Evolutionary conservation across 306 rosid genomes (phyloP), one percentile per base, ranked within the genome.

Genomic region (Citrullus amarus): DNA sequence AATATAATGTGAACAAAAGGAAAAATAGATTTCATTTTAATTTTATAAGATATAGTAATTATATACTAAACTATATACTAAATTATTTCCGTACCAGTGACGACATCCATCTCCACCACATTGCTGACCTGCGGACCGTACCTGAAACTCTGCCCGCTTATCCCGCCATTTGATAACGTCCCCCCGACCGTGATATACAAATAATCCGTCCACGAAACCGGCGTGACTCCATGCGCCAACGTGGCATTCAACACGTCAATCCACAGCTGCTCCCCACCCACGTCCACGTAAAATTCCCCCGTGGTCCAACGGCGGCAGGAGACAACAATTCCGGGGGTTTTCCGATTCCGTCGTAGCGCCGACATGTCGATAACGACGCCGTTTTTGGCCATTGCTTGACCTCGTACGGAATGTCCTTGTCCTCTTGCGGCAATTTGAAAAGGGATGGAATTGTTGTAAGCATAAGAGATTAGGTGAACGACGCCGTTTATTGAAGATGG

Each of bases 311-410:
- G 11, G 25, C 60, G 76, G 48, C 36, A 34, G 12, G 83, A 69
- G 38, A 89, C 80, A 0, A 66, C 41, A 58, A 86, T 84, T 62
- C 93, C 81, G 12, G 61, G 4, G 11, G 84, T 82, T 56, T 67
- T 71, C 80, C 77, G 75, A 9, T 70, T 34, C 4, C 51, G 59
- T 0, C 17, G 80, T 73, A 94, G 28, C 2, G 79, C 55, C 2
- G 88, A 83, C 98, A 95, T 92, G 34, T 92, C 91, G 60, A 95
- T 84, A 73, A 92, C 97, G 51, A 95, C 78, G 9, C 98, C 98
- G 20, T 76, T 61, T 18, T 13, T 38, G 34, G 98, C 77, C 92
- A 89, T 85, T 43, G 92, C 78, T 63, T 95, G 97, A 32, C 97
- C 98, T 0, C 83, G 83, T 25, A 84, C 84, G 0, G 98, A 95